Evolutionary conservation across 2,329 filamentous ascomycete species (phyloP).

Genomic region (Trichoderma koningiopsis): DNA sequence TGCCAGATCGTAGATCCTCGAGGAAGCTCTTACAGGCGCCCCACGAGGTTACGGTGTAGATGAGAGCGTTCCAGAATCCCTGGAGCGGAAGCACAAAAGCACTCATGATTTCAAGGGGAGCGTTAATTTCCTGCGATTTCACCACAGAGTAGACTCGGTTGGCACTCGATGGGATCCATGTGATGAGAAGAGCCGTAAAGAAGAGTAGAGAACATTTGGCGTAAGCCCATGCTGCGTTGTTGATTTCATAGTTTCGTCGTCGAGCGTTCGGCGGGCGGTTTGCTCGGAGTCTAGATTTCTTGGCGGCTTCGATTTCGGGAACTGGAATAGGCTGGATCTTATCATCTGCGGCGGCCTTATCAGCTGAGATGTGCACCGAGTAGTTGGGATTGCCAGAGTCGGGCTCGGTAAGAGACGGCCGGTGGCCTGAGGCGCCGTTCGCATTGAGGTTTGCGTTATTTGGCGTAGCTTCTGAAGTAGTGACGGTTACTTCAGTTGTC

Average conservation of each 20-base stretch:
- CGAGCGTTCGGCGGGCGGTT: conserved; percentile 27
- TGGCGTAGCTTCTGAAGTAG: conserved; percentile 46
- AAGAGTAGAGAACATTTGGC: conserved; percentile 71
- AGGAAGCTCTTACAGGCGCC: conserved; percentile 58
- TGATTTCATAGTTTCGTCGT: conserved; percentile 53
- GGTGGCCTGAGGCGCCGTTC: conserved; percentile 27
- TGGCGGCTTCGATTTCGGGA: background rate
- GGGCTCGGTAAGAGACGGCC: conserved; percentile 22
- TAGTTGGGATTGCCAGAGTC: conserved; percentile 41
- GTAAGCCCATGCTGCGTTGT: conserved; percentile 68
- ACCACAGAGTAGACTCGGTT: conserved; percentile 75
- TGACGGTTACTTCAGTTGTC: conserved; percentile 67
- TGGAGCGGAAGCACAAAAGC: conserved; percentile 78
- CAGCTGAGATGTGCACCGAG: conserved; percentile 54
- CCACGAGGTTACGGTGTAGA: conserved; percentile 73
- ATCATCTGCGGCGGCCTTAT: conserved; percentile 29
- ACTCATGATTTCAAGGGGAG: conserved; percentile 68
- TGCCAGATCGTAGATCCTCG: conserved; percentile 40
- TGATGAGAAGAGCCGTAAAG: conserved; percentile 70
- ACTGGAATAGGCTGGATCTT: conserved; percentile 34
- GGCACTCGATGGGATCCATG: conserved; percentile 75
- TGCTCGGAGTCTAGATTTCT: background rate
- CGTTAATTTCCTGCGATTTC: conserved; percentile 53
- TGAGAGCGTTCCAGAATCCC: conserved; percentile 81
- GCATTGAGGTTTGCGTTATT: conserved; percentile 32